Base-by-base conservation (phyloP, 768 basidiomycete species). In the Albatrellus ellisii region DNA sequence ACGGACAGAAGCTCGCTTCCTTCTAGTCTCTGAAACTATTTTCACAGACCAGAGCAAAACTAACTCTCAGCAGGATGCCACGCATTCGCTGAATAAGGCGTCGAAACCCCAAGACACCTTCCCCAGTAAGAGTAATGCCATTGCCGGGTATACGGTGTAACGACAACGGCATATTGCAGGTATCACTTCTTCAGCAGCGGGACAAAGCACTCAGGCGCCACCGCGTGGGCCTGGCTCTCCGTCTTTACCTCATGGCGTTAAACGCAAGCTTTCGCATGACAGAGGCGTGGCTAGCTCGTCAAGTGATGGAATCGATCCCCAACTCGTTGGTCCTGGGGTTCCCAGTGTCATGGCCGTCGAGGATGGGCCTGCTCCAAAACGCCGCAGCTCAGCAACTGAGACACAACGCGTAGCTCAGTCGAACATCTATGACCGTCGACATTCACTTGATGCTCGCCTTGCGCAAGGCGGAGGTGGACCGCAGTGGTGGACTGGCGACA, bases 181-280 rank as follows among this genome's bases (percentile, higher is more conserved):
- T 43, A 81, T 18, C 80, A 82, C 53, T 82, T 81, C 21, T 77
- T 83, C 48, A 76, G 77, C 31, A 70, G 72, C 52, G 72, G 75
- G 50, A 67, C 49, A 45, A 42, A 44, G 44, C 49, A 33, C 48
- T 47, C 52, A 46, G 49, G 39, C 49, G 32, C 45, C 45, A 36
- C 39, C 36, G 44, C 39, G 49, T 43, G 44, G 45, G 41, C 42
- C 46, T 32, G 50, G 40, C 43, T 52, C 53, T 12, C 39, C 42
- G 39, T 43, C 49, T 42, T 46, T 45, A 49, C 55, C 52, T 55
- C 75, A 77, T 53, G 83, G 84, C 40, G 77, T 74, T 44, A 89
- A 89, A 59, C 73, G 87, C 51, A 90, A 90, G 63, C 79, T 86
- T 68, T 86, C 85, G 18, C 65, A 69, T 48, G 83, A 84, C 66